A percentile compares a stretch with the other conserved stretches of the same genome.
Conservation (phyloP, 306 rosid species). For the Arachis hypogaea region DNA sequence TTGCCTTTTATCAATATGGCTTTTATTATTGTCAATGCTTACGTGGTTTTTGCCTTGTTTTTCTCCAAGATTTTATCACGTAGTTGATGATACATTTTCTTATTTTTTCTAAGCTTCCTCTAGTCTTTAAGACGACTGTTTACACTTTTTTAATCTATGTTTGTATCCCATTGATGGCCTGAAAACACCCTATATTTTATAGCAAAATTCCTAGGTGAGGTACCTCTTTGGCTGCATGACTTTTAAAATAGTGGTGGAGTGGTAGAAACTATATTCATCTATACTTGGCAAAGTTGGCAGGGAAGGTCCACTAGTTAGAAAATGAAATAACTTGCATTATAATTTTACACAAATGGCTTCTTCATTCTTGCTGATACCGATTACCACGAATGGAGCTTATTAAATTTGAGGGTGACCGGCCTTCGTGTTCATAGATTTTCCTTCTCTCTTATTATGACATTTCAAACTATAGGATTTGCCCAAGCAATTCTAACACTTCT, state of each 20-base stretch:
- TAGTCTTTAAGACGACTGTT: conserved; percentile 1
- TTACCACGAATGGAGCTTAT: background rate
- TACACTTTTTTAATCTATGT: background rate
- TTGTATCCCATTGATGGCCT: conserved; percentile 4
- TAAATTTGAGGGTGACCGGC: background rate
- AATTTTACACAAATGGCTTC: background rate
- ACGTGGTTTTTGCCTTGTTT: conserved; percentile 15
- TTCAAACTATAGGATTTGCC: background rate
- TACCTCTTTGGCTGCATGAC: conserved; percentile 26
- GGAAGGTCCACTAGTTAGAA: background rate
- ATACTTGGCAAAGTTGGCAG: background rate
- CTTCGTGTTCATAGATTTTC: conserved; percentile 2
- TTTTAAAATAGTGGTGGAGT: background rate
- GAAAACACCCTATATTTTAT: conserved; percentile 20
- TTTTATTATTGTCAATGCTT: background rate
- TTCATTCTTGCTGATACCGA: conserved; percentile 20
- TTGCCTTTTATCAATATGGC: background rate
- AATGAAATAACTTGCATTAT: background rate
- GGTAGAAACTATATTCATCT: conserved; percentile 1
- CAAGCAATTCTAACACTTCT: conserved; percentile 37
- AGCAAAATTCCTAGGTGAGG: conserved; percentile 4
- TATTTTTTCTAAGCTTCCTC: conserved; percentile 11
- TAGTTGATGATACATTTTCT: background rate
- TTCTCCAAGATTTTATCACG: conserved; percentile 7
- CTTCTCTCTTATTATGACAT: background rate